Conservation (phyloP, 441 rosid genomes). For the Theobroma grandiflorum region DNA sequence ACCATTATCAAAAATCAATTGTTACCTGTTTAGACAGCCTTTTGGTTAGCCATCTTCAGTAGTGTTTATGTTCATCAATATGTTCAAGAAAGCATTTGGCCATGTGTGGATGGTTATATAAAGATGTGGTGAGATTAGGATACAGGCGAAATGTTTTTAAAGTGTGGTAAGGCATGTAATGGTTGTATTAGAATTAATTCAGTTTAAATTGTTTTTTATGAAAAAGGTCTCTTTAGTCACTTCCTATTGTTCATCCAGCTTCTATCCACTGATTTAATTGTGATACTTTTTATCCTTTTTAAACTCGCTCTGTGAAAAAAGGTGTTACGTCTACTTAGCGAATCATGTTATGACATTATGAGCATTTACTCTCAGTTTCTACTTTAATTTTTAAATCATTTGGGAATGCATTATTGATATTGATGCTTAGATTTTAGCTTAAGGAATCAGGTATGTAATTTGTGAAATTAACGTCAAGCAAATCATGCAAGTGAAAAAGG, state of each 20-base stretch:
- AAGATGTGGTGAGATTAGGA: neutral
- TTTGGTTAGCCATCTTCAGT: neutral
- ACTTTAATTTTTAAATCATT: neutral
- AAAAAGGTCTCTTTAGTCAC: conserved; percentile 13
- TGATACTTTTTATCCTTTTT: neutral
- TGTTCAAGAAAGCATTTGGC: conserved; percentile 18
- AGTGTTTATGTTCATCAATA: neutral
- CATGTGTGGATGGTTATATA: neutral
- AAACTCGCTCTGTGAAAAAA: neutral
- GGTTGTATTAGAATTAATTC: neutral
- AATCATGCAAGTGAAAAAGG: neutral
- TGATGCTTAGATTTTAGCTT: neutral
- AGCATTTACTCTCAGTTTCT: neutral
- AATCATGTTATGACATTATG: neutral
- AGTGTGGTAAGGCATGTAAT: neutral
- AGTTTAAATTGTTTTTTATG: conserved; percentile 1
- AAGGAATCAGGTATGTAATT: neutral
- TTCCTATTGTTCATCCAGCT: conserved; percentile 3
- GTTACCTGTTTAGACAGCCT: conserved; percentile 9
- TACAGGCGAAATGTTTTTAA: neutral
- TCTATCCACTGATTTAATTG: neutral
- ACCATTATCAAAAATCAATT: neutral
- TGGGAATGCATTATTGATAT: neutral
- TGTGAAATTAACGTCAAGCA: neutral
- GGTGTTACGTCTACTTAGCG: neutral